Base-by-base conservation (phyloP, 2,329 filamentous ascomycete species). In the Cladophialophora immunda region DNA sequence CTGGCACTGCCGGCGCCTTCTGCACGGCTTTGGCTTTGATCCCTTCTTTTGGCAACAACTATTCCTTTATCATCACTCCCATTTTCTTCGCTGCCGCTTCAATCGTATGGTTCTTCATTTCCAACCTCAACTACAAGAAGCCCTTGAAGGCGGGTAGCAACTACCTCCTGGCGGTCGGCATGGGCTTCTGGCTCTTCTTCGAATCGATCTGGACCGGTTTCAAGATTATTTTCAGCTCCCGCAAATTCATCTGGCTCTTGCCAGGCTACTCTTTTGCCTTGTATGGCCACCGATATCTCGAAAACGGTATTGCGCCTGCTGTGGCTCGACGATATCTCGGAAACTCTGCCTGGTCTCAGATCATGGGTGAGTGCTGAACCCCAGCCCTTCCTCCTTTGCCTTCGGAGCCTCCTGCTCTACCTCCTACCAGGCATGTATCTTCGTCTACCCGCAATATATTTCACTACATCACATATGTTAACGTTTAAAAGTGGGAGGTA, bases 251-350 rank as follows among this genome's bases (percentile, higher is more conserved):
- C 68, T 85, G 83, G 83, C 77, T 85, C 30, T 72, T 84, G 4
- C 81, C 83, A 6, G 80, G 82, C 38, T 85, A 85, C 67, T 79
- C 82, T 0, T 72, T 85, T 54, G 82, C 82, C 0, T 77, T 85
- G 8, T 85, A 85, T 71, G 82, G 78, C 2, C 83, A 85, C 68
- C 76, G 83, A 25, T 85, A 84, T 67, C 78, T 85, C 50, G 83
- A 85, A 71, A 84, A 84, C 68, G 80, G 78, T 25, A 79, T 85
- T 45, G 80, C 80, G 0, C 81, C 82, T 0, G 78, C 80, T 34
- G 75, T 85, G 19, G 82, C 83, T 9, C 76, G 79, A 32, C 79
- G 82, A 32, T 84, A 84, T 66, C 75, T 85, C 15, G 81, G 80
- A 3, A 78, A 84, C 63, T 80, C 82, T 1, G 81, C 82, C 6